Base-by-base conservation (phyloP, 176 grass and related monocot species). In the Raddia guianensis region DNA sequence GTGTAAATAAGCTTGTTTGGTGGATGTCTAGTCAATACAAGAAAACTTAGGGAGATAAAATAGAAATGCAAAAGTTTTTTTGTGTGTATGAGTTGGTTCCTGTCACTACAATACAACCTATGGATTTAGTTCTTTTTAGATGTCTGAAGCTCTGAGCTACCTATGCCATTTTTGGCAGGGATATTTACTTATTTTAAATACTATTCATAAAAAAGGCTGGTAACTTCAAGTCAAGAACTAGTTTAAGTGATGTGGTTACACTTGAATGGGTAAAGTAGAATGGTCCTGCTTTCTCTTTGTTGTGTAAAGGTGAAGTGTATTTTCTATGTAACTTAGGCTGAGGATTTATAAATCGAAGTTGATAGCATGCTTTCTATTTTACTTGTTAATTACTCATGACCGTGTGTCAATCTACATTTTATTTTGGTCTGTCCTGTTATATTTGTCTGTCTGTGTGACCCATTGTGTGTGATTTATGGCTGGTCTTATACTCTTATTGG, bases 351-450 rank as follows among this genome's bases (percentile, higher is more conserved):
- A 40, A 42, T 9, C 0, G 7, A 52, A 0, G 32, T 42, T n/a
- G 27, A 27, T 62, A 35, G 7, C 68, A 58, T 49, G 5, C 59
- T 45, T 73, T 12, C 9, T 64, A 20, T 47, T 14, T 32, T 0
- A 42, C 72, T 64, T 40, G 37, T 54, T 79, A 47, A 68, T 70
- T 4, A 3, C 16, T 40, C 4, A 45, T 58, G 42, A 8, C 4
- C 79, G 1, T 80, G 66, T 85, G 76, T 55, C 9, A 47, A 72
- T 49, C 40, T 79, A 18, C 19, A 72, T 0, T 80, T 61, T 88
- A 33, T 63, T 76, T 47, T 72, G 13, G 9, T 67, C 0, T 73
- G 53, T n/a, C 63, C 16, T 78, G 45, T 66, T 67, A 47, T n/a
- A 66, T 63, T 18, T n/a, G 56, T 63, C 21, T 59, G 18, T 1